phyloP scores from a whole-genome alignment of 176 grass and related monocot genomes.

The Secale cereale region DNA sequence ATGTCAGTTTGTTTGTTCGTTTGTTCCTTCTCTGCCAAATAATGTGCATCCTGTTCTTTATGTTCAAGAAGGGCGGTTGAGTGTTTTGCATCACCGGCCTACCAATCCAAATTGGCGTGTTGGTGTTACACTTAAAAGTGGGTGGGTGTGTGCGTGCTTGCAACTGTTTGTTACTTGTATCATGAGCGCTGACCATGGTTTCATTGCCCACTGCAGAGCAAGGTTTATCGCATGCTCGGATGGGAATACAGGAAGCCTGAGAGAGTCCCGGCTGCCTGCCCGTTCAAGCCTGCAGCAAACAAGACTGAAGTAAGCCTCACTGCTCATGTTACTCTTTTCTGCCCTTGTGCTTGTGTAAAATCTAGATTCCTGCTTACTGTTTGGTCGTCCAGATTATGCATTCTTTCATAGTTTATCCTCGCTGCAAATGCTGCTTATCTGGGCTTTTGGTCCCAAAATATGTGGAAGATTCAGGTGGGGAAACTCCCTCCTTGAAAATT shows the following conservation, averaged over 20 bases:
- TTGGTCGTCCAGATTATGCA: background rate
- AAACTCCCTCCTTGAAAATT: too few species aligned
- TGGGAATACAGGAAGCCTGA: slow-evolving; percentile 93
- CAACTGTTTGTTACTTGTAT: background rate
- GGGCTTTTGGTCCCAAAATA: too few species aligned
- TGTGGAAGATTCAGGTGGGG: too few species aligned
- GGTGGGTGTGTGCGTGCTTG: background rate
- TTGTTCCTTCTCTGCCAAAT: background rate
- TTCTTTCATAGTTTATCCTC: background rate
- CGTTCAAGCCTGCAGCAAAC: slow-evolving; percentile 61
- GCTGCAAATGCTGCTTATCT: too few species aligned
- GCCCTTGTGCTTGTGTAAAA: background rate
- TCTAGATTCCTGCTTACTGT: background rate
- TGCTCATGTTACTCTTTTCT: background rate
- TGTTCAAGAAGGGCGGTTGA: background rate
- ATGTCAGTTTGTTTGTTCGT: background rate
- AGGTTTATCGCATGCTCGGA: slow-evolving; percentile 80
- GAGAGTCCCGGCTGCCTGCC: slow-evolving; percentile 80
- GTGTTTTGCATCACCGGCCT: background rate
- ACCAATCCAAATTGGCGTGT: background rate
- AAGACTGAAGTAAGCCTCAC: slow-evolving; percentile 51
- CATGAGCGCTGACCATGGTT: background rate
- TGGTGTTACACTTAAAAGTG: background rate
- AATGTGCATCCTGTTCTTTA: background rate
- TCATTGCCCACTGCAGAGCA: slow-evolving; percentile 37